Evolutionary conservation across 306 rosid genomes (phyloP).

Genomic region (peach (Prunus persica)): DNA sequence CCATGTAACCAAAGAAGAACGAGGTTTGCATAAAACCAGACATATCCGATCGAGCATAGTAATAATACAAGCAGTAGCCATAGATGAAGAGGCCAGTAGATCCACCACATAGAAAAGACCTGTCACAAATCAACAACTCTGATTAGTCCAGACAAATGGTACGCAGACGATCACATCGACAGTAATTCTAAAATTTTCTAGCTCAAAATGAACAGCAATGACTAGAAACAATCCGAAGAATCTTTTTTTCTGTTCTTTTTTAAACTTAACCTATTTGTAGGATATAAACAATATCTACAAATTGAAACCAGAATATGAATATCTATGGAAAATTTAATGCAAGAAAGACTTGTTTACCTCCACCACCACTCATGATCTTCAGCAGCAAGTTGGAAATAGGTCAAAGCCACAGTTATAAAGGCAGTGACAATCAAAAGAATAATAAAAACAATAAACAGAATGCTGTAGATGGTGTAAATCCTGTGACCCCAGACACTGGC

Average conservation of each 20-base stretch:
- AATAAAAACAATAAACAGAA: slow-evolving; percentile 86
- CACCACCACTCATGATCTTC: slow-evolving; percentile 99
- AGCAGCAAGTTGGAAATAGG: slow-evolving; percentile 98
- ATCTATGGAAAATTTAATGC: not conserved
- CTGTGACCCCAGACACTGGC: slow-evolving; percentile 99
- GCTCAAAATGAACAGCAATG: not conserved
- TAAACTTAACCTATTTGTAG: not conserved
- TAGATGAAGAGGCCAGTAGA: slow-evolving; percentile 97
- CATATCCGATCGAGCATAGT: slow-evolving; percentile 91
- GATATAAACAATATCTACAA: not conserved
- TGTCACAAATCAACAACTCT: slow-evolving; percentile 26
- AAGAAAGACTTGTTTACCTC: slow-evolving; percentile 54
- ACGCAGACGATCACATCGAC: not conserved
- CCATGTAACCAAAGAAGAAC: slow-evolving; percentile 98
- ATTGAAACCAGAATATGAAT: not conserved
- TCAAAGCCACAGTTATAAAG: slow-evolving; percentile 95
- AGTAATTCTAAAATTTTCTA: not conserved
- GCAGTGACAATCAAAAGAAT: slow-evolving; percentile 96
- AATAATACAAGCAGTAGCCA: slow-evolving; percentile 92
- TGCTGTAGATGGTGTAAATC: slow-evolving; percentile 96
- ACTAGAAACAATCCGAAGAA: not conserved
- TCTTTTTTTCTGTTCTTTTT: not conserved
- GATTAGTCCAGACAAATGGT: slow-evolving; percentile 11
- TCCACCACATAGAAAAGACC: slow-evolving; percentile 97
- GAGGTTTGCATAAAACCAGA: slow-evolving; percentile 97